Evolutionary conservation across 805 yeast genomes (phyloP), one percentile per base, ranked within the genome.

Genomic region (Candida dajiaensis): DNA sequence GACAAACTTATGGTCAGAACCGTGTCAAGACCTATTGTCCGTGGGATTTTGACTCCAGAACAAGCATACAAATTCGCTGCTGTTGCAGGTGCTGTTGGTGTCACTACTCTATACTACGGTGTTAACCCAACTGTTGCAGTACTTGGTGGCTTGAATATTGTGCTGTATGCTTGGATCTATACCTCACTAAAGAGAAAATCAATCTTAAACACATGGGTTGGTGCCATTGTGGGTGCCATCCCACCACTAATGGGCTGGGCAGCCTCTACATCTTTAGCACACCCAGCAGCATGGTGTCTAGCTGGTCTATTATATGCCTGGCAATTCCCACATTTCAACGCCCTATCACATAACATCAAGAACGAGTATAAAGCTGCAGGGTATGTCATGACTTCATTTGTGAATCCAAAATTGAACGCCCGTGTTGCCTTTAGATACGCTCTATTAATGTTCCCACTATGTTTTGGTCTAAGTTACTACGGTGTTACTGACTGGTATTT

Each of bases 241-340:
- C 99, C 99, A 0, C 99, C 99, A 19, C 73, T 94, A 43, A 94
- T 94, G 99, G 99, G 99, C 2, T 94, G 99, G 99, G 97, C 96
- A 2, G 89, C 92, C 0, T 85, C 96, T 12, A 80, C 88, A 4
- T 78, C 89, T 1, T 67, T 90, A 33, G 54, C 75, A 3, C 87
- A 89, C 52, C 97, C 98, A 0, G 97, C 94, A 8, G 95, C 95
- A 4, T 92, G 98, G 98, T 81, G 90, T 60, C 70, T 94, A 21
- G 97, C 97, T 1, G 88, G 85, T 0, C 68, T 94, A 44, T 69
- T 94, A 36, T 94, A 86, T 61, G 96, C 97, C 7, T 94, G 99
- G 99, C 99, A 94, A 66, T 94, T 94, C 65, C 99, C 99, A 2
- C 99, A 94, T 64, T 94, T 94, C 71, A 94, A 92, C 68, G 79